These are phyloP conservation scores for Sideroxylon spinosum DNA, from an alignment of 179 eudicot species.

Conservation along the genomic window DNA sequence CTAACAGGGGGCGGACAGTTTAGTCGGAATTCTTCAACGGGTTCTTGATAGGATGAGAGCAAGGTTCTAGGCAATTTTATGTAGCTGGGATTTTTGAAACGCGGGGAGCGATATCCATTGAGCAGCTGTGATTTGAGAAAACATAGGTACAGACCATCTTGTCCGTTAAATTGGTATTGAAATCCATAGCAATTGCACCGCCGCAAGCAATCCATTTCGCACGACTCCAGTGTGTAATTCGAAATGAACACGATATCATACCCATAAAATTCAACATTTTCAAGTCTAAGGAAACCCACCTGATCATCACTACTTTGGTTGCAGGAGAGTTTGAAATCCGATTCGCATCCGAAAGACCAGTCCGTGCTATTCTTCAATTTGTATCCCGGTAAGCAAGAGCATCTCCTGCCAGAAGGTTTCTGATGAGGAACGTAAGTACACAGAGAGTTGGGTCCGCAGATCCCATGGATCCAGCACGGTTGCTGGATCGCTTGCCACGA, in stretches of 20 bases:
- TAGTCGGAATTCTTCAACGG: neutral
- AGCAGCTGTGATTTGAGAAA: neutral
- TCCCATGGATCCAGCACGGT: no score
- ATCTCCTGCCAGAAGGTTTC: no score
- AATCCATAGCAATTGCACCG: neutral
- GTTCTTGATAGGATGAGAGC: neutral
- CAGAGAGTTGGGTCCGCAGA: no score
- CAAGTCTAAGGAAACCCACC: no score
- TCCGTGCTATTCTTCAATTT: no score
- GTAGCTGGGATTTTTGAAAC: neutral
- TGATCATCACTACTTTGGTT: no score
- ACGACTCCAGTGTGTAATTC: neutral
- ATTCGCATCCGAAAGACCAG: no score
- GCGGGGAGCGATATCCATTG: neutral
- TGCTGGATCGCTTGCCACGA: constrained; percentile 16
- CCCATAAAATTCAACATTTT: neutral
- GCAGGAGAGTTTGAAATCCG: no score
- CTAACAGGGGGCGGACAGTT: neutral
- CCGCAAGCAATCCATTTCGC: neutral
- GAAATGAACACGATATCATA: neutral
- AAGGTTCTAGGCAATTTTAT: constrained; percentile 11
- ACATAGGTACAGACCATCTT: neutral
- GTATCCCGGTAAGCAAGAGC: no score
- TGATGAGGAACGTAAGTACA: no score
- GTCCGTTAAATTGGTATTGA: neutral